Percentiles rank a stretch among this genome's conserved stretches.
phyloP scores from a whole-genome alignment of 352 stramenopile species.

The Pythium plurisporium region DNA sequence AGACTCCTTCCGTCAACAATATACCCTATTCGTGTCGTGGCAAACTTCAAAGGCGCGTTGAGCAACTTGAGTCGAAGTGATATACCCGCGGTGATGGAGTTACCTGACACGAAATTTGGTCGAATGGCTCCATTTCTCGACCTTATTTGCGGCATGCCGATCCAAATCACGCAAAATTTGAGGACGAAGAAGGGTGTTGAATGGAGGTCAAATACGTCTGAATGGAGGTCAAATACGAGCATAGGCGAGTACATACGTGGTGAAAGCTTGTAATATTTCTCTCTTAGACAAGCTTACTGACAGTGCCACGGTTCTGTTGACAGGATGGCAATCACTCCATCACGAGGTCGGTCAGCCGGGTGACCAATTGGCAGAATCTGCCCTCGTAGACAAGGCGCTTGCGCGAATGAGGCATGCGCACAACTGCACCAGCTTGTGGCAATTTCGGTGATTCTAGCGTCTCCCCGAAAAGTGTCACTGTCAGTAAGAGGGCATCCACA shows the following conservation, averaged over 20 bases:
- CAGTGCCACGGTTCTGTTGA: neutral
- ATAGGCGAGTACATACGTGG: neutral
- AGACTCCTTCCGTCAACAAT: neutral
- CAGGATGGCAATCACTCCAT: neutral
- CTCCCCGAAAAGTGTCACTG: neutral
- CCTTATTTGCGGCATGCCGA: slow-evolving; percentile 13
- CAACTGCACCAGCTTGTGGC: neutral
- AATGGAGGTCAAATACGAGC: neutral
- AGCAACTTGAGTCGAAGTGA: slow-evolving; percentile 9
- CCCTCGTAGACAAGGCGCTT: slow-evolving; percentile 10
- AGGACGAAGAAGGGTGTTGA: slow-evolving; percentile 18
- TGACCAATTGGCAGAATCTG: slow-evolving; percentile 3
- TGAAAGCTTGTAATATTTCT: neutral
- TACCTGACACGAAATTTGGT: slow-evolving; percentile 14
- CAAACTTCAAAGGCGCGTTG: slow-evolving; percentile 15
- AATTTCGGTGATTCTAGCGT: neutral
- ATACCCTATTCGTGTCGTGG: slow-evolving; percentile 5
- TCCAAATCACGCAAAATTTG: slow-evolving; percentile 17
- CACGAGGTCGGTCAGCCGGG: neutral
- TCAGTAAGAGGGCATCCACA: neutral
- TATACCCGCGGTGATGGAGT: neutral
- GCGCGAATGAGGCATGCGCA: slow-evolving; percentile 3
- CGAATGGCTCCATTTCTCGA: slow-evolving; percentile 17
- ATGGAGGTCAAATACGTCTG: too few relatives aligned
- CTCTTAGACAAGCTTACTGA: neutral